These are phyloP conservation scores for Seiridium unicorne DNA, from an alignment of 2,329 filamentous ascomycete genomes.

Conservation along the genomic window DNA sequence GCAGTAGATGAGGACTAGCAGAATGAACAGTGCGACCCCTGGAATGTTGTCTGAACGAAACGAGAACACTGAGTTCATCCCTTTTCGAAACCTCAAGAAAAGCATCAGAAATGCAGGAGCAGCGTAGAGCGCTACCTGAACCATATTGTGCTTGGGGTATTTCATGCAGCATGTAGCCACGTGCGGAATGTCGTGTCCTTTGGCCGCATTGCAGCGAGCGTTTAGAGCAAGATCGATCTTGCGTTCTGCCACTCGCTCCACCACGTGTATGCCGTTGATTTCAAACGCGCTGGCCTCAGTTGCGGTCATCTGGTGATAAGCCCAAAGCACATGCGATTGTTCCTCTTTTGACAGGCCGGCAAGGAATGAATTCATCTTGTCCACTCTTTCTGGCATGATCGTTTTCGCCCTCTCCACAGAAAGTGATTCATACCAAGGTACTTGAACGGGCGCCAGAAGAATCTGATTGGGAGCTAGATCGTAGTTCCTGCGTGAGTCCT, in stretches of 20 bases:
- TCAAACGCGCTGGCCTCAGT: constrained; percentile 35
- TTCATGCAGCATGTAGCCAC: constrained; percentile 51
- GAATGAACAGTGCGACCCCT: constrained; percentile 16
- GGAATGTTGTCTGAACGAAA: constrained; percentile 5
- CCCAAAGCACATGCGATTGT: constrained; percentile 45
- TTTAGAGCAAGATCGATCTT: constrained; percentile 55
- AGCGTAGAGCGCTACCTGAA: constrained; percentile 33
- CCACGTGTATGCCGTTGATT: constrained; percentile 47
- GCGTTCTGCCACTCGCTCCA: constrained; percentile 40
- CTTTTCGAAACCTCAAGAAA: constrained; percentile 9
- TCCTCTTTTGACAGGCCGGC: constrained; percentile 36
- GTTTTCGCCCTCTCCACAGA: constrained; percentile 36
- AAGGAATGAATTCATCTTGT: constrained; percentile 52
- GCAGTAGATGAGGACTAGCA: constrained; percentile 37
- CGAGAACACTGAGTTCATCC: not conserved
- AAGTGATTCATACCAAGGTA: constrained; percentile 42
- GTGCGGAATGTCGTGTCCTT: constrained; percentile 37
- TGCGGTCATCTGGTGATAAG: constrained; percentile 46
- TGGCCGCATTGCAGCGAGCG: constrained; percentile 50
- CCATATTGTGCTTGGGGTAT: constrained; percentile 34
- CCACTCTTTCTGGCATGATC: constrained; percentile 47
- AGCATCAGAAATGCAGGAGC: constrained; percentile 23
- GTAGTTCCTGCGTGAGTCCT: constrained; percentile 8
- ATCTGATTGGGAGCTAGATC: constrained; percentile 24
- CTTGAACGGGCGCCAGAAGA: constrained; percentile 42